Percentiles rank a stretch among this genome's conserved stretches.
phyloP scores from a whole-genome alignment of 495 filamentous ascomycete species.

The Amniculicola lignicola region DNA sequence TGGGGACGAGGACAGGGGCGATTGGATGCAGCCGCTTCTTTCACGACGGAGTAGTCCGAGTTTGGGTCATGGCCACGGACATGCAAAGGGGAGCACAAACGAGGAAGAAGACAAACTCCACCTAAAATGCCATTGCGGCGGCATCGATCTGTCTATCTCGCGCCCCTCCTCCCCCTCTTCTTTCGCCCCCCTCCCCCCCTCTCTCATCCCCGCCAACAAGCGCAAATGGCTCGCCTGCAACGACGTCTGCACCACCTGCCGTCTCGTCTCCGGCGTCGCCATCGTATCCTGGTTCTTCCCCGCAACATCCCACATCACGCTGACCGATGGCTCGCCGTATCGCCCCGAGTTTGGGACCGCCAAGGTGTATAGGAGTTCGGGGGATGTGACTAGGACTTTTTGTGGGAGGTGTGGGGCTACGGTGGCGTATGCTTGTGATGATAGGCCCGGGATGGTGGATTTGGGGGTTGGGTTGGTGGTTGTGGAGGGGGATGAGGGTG shows the following conservation, averaged over 20 bases:
- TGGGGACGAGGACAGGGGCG: background rate
- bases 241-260: slow-evolving; percentile 59
- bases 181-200: slow-evolving; percentile 46
- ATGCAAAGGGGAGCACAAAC: background rate
- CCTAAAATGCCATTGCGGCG: slow-evolving; percentile 46
- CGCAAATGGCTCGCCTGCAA: slow-evolving; percentile 46
- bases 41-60: too few species aligned
- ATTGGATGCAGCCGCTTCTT: background rate
- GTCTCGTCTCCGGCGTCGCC: slow-evolving; percentile 59
- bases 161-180: slow-evolving; percentile 43
- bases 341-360: slow-evolving; percentile 51
- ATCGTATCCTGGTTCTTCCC: slow-evolving; percentile 67
- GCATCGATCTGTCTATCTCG: slow-evolving; percentile 48
- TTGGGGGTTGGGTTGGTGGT: slow-evolving; percentile 60
- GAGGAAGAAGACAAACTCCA: slow-evolving; percentile 31
- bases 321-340: slow-evolving; percentile 35
- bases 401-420: slow-evolving; percentile 63
- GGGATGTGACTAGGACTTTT: slow-evolving; percentile 58
- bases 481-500: slow-evolving; percentile 28
- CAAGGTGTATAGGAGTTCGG: slow-evolving; percentile 53
- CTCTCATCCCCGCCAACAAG: slow-evolving; percentile 12
- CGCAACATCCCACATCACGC: slow-evolving; percentile 56
- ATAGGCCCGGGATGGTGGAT: slow-evolving; percentile 55
- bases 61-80: background rate
- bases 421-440: slow-evolving; percentile 60